phyloP scores from a whole-genome alignment of 352 stramenopile genomes.

The Elongisporangium undulatum region DNA sequence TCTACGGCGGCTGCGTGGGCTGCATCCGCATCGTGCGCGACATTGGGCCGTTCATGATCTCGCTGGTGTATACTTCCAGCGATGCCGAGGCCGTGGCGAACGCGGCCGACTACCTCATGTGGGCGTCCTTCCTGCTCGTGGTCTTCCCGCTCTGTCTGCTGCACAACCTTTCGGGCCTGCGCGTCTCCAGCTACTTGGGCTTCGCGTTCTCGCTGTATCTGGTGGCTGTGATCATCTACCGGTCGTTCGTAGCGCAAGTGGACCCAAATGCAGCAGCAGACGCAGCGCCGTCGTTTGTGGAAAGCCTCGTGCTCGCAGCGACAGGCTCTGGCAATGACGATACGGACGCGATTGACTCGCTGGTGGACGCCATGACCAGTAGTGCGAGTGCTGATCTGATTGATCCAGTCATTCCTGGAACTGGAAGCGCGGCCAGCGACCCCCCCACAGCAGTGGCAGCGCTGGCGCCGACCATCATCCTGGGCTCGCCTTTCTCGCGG shows the following conservation, averaged over 20 bases:
- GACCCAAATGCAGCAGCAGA: neutral
- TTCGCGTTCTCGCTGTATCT: conserved; percentile 68
- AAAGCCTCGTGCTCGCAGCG: conserved; percentile 3
- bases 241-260: conserved; percentile 29
- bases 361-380: conserved; percentile 6
- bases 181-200: conserved; percentile 65
- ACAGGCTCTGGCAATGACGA: neutral
- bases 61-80: conserved; percentile 11
- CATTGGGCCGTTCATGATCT: conserved; percentile 58
- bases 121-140: conserved; percentile 37
- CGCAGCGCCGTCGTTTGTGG: neutral
- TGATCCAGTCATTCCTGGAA: neutral
- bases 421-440: neutral
- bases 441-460: conserved; percentile 9
- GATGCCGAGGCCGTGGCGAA: conserved; percentile 9
- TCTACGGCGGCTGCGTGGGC: conserved; percentile 68
- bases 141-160: conserved; percentile 69
- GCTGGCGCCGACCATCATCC: conserved; percentile 25
- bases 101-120: conserved; percentile 46
- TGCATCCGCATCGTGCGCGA: conserved; percentile 68
- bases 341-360: conserved; percentile 4
- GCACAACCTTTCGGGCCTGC: conserved; percentile 62
- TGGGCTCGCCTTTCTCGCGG: conserved; percentile 29
- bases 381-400: neutral
- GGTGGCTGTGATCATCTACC: conserved; percentile 48